Conservation (phyloP, 441 rosid genomes). For the Jatropha multifida region DNA sequence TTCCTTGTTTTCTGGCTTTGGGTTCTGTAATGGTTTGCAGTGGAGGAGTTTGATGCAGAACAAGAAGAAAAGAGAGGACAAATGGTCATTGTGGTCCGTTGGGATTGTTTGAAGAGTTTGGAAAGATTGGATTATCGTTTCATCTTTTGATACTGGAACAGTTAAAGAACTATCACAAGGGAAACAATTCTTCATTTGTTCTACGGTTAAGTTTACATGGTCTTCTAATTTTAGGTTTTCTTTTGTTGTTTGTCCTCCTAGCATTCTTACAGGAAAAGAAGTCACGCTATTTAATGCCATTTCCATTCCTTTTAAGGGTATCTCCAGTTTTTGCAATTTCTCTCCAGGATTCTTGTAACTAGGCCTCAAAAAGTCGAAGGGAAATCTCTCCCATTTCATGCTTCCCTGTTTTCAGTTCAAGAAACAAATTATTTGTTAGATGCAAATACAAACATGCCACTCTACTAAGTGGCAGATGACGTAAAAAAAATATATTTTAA, state of each 20-base stretch:
- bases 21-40: conserved; percentile 36
- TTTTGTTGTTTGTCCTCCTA: conserved; percentile 32
- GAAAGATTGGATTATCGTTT: conserved; percentile 35
- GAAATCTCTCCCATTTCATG: conserved; percentile 73
- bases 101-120: conserved; percentile 51
- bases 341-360: conserved; percentile 41
- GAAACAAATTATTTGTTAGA: background rate
- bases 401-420: conserved; percentile 48
- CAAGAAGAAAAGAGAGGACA: conserved; percentile 68
- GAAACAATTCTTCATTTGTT: conserved; percentile 33
- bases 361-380: conserved; percentile 42
- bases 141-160: conserved; percentile 52
- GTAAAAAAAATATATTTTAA: too few species aligned
- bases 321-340: conserved; percentile 52
- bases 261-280: conserved; percentile 38
- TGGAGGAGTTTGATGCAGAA: conserved; percentile 67
- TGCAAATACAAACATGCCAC: too few species aligned
- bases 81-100: conserved; percentile 34
- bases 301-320: conserved; percentile 74
- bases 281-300: conserved; percentile 46
- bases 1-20: conserved; percentile 17
- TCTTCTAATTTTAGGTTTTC: conserved; percentile 44
- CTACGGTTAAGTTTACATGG: conserved; percentile 38
- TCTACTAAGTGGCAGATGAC: too few species aligned
- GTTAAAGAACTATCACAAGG: conserved; percentile 35